Base-by-base conservation (phyloP, 345 rosid genomes). In the Combretum micranthum region DNA sequence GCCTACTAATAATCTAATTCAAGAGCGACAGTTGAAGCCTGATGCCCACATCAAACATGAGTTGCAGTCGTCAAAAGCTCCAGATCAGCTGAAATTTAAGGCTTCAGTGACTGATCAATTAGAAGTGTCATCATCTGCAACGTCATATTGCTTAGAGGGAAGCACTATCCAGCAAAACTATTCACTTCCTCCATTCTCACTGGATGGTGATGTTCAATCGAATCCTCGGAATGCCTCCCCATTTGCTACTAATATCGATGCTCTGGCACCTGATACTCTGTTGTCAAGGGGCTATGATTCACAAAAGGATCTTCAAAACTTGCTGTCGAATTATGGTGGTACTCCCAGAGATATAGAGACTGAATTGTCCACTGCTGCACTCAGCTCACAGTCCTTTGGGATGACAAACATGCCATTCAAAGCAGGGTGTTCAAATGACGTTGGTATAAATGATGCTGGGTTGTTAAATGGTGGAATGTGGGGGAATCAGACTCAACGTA, bases 221-320 rank as follows among this genome's bases (percentile, higher is more conserved):
- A 72, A 83, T 69, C 75, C 88, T 22, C 83, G 80, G 55, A 83
- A 62, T 74, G 78, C 67, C 66, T 81, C 86, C 57, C 81, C 90
- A 7, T 82, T 83, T 25, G 68, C 87, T 37, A 50, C 84, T 60
- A 80, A 74, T 75, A 69, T 86, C 14, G 91, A 86, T 55, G 74
- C 75, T 63, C 68, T 89, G 72, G 79, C 86, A 39, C 83, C 97
- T 46, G 97, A 93, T 68, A 82, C 84, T 11, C 56, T 93, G 60
- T 71, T 93, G 70, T 79, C 96, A 0, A 83, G 94, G 69, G 99
- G 85, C 58, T 89, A 72, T 59, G 94, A 89, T 68, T 85, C 97
- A 53, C 96, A 86, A 67, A 93, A 88, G 80, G 99, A 93, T 73
- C 86, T 93, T 19, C 99, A 89, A 61, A 85, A 89, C 80, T 71